Percentiles rank a stretch among this genome's conserved stretches.
Evolutionary conservation across 1,284 basidiomycete genomes (phyloP).

Genomic region (Retiboletus flavoniger): DNA sequence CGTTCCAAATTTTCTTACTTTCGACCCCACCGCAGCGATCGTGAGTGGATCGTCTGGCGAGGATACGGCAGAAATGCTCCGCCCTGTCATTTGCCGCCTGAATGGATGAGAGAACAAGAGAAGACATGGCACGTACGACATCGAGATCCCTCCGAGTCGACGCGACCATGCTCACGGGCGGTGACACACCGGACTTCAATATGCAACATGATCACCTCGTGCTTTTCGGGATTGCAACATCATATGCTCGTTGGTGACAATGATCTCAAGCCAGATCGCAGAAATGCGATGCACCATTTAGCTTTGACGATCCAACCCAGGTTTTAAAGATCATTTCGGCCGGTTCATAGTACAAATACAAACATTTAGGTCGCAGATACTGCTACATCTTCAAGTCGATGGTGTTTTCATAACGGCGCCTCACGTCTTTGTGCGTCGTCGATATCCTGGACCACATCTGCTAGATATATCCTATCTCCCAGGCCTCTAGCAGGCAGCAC

Average conservation of each 20-base stretch:
- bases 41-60: constrained; percentile 95
- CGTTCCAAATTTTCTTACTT: constrained; percentile 94
- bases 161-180: constrained; percentile 83
- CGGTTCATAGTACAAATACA: not conserved
- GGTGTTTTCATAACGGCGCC: too few species aligned
- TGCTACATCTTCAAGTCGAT: not conserved
- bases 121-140: constrained; percentile 58
- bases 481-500: not conserved
- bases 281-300: not conserved
- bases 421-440: not conserved
- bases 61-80: constrained; percentile 73
- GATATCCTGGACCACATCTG: not conserved
- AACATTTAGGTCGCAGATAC: not conserved
- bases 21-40: constrained; percentile 89
- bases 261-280: not conserved
- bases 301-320: not conserved
- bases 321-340: not conserved
- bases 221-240: not conserved
- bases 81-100: constrained; percentile 53
- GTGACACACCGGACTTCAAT: constrained; percentile 15
- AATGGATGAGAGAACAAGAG: not conserved
- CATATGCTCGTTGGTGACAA: not conserved
- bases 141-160: constrained; percentile 76
- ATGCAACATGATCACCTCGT: not conserved
- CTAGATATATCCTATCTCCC: not conserved